A percentile compares a stretch with the other conserved stretches of the same genome.
Evolutionary conservation across 192 early-diverging fungal genomes (phyloP).

Genomic region (Entomortierella lignicola): DNA sequence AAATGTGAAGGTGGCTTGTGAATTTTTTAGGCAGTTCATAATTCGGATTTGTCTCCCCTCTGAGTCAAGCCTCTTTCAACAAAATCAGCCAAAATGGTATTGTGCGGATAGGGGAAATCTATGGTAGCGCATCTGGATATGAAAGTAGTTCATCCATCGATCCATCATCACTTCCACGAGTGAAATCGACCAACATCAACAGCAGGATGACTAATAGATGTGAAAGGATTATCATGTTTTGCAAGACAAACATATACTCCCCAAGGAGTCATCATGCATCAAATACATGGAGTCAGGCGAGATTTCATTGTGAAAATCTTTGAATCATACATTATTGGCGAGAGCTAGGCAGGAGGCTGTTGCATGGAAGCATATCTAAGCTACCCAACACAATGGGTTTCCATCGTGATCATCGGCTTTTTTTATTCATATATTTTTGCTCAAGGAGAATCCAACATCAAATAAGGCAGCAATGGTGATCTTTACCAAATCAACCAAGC

Average conservation of each 20-base stretch:
- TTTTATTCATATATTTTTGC: background rate
- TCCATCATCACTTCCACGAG: background rate
- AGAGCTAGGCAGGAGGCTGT: background rate
- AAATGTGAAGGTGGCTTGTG: background rate
- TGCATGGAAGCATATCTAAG: background rate
- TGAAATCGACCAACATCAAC: background rate
- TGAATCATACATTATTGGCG: background rate
- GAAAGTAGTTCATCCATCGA: conserved; percentile 7
- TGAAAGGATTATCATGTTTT: background rate
- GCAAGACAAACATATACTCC: no score
- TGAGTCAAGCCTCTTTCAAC: conserved; percentile 22
- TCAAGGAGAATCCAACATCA: conserved; percentile 16
- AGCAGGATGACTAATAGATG: no score
- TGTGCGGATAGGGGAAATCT: background rate
- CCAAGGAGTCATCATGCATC: no score
- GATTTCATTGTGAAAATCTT: no score
- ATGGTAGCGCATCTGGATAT: background rate
- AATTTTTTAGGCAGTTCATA: background rate
- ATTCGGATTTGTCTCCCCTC: background rate
- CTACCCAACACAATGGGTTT: no score
- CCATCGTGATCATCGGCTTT: no score
- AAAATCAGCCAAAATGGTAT: conserved; percentile 32
- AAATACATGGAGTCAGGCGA: no score
- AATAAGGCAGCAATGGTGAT: background rate
- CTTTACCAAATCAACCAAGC: no score